Conservation (phyloP, 805 yeast genomes). For the Wickerhamiella kurtzmanii region DNA sequence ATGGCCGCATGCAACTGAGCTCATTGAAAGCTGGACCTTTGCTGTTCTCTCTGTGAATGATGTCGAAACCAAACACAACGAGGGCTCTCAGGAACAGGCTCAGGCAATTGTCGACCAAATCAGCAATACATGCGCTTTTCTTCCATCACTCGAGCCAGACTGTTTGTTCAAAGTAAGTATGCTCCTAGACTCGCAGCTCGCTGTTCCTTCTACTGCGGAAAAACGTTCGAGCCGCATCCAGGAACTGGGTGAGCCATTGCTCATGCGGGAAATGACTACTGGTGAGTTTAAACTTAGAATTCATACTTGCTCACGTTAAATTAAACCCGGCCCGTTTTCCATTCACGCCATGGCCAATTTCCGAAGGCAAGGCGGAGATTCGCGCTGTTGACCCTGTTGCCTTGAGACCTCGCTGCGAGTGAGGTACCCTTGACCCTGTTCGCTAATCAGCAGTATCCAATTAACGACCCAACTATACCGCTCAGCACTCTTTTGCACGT, state of each 20-base stretch:
- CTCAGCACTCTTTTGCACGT: too few species aligned
- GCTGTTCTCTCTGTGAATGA: not conserved
- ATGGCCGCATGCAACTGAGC: not conserved
- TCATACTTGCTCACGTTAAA: too few species aligned
- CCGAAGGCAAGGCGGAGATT: too few species aligned
- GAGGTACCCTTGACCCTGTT: too few species aligned
- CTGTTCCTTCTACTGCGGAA: not conserved
- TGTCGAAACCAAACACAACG: not conserved
- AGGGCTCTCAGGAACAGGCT: not conserved
- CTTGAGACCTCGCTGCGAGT: too few species aligned
- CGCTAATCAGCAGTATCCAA: too few species aligned
- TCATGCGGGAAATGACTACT: not conserved
- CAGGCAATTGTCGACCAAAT: conserved; percentile 3
- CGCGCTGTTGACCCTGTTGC: too few species aligned
- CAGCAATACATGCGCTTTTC: not conserved
- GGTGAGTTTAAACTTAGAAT: too few species aligned
- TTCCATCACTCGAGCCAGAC: not conserved
- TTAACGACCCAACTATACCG: too few species aligned
- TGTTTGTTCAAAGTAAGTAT: not conserved
- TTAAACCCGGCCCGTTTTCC: too few species aligned
- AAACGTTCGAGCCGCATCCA: not conserved
- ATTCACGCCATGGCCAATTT: too few species aligned
- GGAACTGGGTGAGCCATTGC: not conserved
- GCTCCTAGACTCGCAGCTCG: not conserved
- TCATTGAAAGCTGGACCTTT: conserved; percentile 2